phyloP scores from a whole-genome alignment of 345 rosid species.

The Populus alba region DNA sequence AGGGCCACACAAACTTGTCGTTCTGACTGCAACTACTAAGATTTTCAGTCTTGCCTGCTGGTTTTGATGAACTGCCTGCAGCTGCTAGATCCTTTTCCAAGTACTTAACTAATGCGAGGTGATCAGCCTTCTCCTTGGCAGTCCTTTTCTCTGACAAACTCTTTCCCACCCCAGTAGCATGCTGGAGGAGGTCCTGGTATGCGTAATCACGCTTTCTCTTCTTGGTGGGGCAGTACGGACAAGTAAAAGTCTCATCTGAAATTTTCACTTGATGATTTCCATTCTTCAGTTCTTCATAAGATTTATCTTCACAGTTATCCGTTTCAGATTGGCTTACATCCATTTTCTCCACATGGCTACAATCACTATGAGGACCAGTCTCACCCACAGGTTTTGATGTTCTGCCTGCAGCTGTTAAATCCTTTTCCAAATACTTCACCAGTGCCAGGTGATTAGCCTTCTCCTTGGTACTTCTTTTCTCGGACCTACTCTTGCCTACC shows the following conservation, averaged over 20 bases:
- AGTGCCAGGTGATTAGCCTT: constrained; percentile 86
- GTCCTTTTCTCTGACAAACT: constrained; percentile 71
- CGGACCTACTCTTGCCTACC: constrained; percentile 74
- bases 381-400: constrained; percentile 27
- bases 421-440: constrained; percentile 64
- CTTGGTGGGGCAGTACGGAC: constrained; percentile 70
- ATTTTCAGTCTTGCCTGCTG: constrained; percentile 25
- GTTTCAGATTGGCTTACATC: constrained; percentile 38
- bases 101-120: constrained; percentile 75
- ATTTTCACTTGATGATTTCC: constrained; percentile 54
- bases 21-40: constrained; percentile 43
- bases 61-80: constrained; percentile 22
- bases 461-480: constrained; percentile 64
- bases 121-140: constrained; percentile 68
- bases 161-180: constrained; percentile 91
- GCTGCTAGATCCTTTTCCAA: constrained; percentile 54
- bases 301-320: constrained; percentile 42
- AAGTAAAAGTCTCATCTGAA: constrained; percentile 55
- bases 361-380: not conserved
- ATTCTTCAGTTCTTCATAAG: constrained; percentile 65
- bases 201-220: constrained; percentile 64
- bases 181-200: constrained; percentile 77
- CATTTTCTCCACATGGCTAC: constrained; percentile 18
- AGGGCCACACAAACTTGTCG: constrained; percentile 83
- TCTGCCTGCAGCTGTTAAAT: constrained; percentile 23